Conservation (phyloP, 257 asterid genomes). For the Solanum chmielewskii region DNA sequence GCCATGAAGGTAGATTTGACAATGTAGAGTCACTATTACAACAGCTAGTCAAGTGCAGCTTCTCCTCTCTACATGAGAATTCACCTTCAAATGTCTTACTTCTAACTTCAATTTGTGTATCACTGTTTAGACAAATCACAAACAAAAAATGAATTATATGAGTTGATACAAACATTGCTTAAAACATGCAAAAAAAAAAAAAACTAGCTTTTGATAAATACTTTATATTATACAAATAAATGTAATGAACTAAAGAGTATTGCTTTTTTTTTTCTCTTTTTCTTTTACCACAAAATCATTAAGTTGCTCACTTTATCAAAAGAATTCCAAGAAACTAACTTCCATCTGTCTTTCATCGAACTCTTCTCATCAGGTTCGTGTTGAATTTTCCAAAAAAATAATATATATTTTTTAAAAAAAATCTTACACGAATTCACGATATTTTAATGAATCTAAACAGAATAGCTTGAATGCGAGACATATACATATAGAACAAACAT, state of each 20-base stretch:
- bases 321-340: background rate
- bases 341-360: background rate
- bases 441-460: background rate
- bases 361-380: rapidly evolving
- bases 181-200: background rate
- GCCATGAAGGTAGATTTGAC: slow-evolving; percentile 14
- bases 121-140: background rate
- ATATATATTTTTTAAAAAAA: rapidly evolving
- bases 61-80: background rate
- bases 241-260: background rate
- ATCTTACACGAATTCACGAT: background rate
- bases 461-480: background rate
- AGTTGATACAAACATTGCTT: background rate
- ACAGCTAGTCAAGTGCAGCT: background rate
- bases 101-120: background rate
- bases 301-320: background rate
- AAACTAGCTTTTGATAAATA: background rate
- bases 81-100: background rate
- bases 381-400: rapidly evolving
- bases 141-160: background rate
- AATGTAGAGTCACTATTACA: slow-evolving; percentile 10
- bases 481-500: too few species aligned
- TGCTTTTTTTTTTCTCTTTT: background rate
- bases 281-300: background rate
- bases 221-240: background rate